Evolutionary conservation across 1,284 basidiomycete genomes (phyloP), one percentile per base, ranked within the genome.

Genomic region (Malassezia cuniculi): DNA sequence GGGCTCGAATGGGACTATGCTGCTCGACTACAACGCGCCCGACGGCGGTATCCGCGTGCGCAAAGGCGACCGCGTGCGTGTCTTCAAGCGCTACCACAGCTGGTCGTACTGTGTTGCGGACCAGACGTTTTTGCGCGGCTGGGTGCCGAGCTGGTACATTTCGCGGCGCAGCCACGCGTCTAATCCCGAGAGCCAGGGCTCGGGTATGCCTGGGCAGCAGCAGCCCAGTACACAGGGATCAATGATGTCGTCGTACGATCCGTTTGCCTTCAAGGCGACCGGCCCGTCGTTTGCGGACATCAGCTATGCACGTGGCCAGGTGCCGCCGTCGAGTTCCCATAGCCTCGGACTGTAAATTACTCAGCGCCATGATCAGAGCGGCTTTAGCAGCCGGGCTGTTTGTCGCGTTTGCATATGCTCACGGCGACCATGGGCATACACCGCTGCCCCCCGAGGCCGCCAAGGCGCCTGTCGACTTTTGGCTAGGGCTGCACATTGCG

Each of bases 81-180:
- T 97, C 31, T 94, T 94, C 72, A 97, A 94, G 73, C 78, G 63
- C 9, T 95, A 94, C 68, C 93, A 93, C 54, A 85, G 90, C 71
- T 93, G 87, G 85, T 85, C 81, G 69, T 87, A 86, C 69, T 61
- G 60, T 32, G 61, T 68, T 9, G 56, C 57, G 34, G 65, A 68
- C 33, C 41, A 53, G 1, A 49, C 48, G n/a, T 39, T 60, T 29
- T 41, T 52, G 8, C 34, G 64, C 10, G 64, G 60, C 0, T 68
- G 66, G 66, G 45, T 66, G 7, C 66, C 66, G 0, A 54, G 49
- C 16, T 68, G 66, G 66, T 61, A 53, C 34, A 55, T 58, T 24
- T 48, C 22, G 22, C 29, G 22, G 26, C 37, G 22, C 37, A 26
- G 8, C 12, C 8, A 8, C 24, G 24, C 12, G 8, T 12, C 22